Evolutionary conservation across 2,329 filamentous ascomycete species (phyloP).

Genomic region (Hymenoscyphus fraxineus): DNA sequence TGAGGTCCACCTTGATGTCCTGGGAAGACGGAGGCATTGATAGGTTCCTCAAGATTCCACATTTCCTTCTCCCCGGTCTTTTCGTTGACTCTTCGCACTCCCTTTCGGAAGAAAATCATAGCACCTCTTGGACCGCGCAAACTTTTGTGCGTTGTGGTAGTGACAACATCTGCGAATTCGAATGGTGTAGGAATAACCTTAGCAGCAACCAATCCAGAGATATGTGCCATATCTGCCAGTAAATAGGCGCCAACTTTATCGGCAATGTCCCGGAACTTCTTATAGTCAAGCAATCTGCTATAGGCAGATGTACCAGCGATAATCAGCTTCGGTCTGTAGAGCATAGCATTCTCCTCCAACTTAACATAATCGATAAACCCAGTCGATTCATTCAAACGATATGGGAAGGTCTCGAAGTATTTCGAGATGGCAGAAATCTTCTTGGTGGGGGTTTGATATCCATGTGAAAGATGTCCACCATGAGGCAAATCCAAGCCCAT

Average conservation of each 20-base stretch:
- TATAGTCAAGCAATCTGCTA: slow-evolving; percentile 93
- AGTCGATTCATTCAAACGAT: slow-evolving; percentile 84
- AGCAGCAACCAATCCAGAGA: slow-evolving; percentile 89
- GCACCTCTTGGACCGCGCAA: slow-evolving; percentile 91
- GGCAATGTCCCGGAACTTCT: slow-evolving; percentile 82
- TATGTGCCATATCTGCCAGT: slow-evolving; percentile 94
- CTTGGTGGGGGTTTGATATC: slow-evolving; percentile 90
- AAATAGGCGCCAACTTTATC: slow-evolving; percentile 92
- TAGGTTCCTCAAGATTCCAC: slow-evolving; percentile 88
- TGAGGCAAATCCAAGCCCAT: slow-evolving; percentile 98
- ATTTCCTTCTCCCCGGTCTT: slow-evolving; percentile 82
- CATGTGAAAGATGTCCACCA: slow-evolving; percentile 92
- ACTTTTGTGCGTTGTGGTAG: slow-evolving; percentile 97
- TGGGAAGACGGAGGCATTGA: slow-evolving; percentile 96
- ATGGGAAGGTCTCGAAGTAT: slow-evolving; percentile 97
- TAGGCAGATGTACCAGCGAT: slow-evolving; percentile 95
- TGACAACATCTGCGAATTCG: slow-evolving; percentile 86
- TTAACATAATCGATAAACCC: slow-evolving; percentile 94
- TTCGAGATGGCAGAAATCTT: slow-evolving; percentile 98
- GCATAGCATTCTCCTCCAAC: slow-evolving; percentile 77
- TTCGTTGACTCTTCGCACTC: slow-evolving; percentile 74
- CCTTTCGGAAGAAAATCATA: slow-evolving; percentile 98
- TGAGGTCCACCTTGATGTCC: slow-evolving; percentile 97
- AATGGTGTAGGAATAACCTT: slow-evolving; percentile 91
- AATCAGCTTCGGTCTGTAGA: slow-evolving; percentile 94